phyloP scores from a whole-genome alignment of 1,284 basidiomycete genomes.

The Thecaphora thlaspeos region DNA sequence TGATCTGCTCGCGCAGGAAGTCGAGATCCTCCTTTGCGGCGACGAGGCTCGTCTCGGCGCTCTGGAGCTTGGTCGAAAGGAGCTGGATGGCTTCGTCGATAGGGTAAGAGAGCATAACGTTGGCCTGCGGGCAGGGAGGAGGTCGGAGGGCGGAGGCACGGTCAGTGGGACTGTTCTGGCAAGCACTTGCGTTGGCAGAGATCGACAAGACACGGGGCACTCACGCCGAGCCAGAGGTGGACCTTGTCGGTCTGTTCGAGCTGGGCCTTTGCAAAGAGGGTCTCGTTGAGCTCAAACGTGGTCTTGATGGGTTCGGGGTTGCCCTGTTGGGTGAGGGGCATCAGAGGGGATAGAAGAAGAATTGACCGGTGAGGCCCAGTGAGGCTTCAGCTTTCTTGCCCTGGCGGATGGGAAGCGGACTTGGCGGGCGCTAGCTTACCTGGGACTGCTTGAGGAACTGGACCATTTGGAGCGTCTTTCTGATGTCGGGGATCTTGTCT shows the following conservation, averaged over 20 bases:
- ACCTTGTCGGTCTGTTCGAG: constrained; percentile 84
- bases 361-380: too few relatives aligned
- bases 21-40: constrained; percentile 84
- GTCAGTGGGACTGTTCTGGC: too few relatives aligned
- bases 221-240: constrained; percentile 91
- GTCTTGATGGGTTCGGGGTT: constrained; percentile 69
- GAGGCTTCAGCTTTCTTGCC: too few relatives aligned
- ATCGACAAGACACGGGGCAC: constrained; percentile 7
- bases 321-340: constrained; percentile 12
- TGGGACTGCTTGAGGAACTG: constrained; percentile 67
- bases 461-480: constrained; percentile 87
- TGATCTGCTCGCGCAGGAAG: constrained; percentile 90
- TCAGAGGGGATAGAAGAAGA: background rate
- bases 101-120: constrained; percentile 95
- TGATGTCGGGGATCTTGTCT: constrained; percentile 95
- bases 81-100: constrained; percentile 76
- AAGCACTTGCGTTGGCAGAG: too few relatives aligned
- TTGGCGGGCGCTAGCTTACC: constrained; percentile 59
- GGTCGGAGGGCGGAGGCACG: too few relatives aligned
- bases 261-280: constrained; percentile 85
- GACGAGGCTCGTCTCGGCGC: constrained; percentile 70
- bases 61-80: constrained; percentile 73
- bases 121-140: constrained; percentile 35
- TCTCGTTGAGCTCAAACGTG: constrained; percentile 94
- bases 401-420: too few relatives aligned